Evolutionary conservation across 2,329 filamentous ascomycete species (phyloP).

Genomic region (Monilinia polystroma): DNA sequence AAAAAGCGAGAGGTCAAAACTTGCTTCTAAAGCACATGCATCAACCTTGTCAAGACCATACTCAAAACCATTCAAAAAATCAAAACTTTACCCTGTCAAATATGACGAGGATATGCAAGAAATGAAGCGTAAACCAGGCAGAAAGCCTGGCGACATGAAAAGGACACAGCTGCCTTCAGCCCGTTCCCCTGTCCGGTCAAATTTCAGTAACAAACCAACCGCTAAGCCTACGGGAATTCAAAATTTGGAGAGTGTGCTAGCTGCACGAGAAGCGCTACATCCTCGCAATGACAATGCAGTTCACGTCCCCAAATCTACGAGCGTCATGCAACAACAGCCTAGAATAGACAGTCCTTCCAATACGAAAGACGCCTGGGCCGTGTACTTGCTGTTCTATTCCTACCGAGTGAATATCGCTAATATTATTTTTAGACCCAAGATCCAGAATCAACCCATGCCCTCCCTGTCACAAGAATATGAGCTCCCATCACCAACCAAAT

Average conservation of each 20-base stretch:
- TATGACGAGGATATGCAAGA: slow-evolving; percentile 29
- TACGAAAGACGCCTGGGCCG: neutral
- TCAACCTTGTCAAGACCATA: slow-evolving; percentile 2
- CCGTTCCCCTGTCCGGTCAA: neutral
- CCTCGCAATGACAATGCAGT: neutral
- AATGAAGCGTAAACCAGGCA: slow-evolving; percentile 27
- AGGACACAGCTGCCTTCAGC: neutral
- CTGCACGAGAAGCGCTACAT: neutral
- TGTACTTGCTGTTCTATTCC: neutral
- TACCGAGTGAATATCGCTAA: slow-evolving; percentile 1
- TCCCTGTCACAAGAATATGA: slow-evolving; percentile 20
- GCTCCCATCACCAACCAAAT: slow-evolving; percentile 20
- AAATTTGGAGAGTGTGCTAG: neutral
- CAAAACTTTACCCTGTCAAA: slow-evolving; percentile 29
- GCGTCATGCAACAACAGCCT: neutral
- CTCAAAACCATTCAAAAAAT: slow-evolving; percentile 27
- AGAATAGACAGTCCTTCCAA: neutral
- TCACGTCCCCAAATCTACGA: neutral
- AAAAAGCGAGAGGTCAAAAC: slow-evolving; percentile 7
- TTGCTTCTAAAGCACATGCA: slow-evolving; percentile 10
- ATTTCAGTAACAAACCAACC: neutral
- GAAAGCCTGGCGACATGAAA: slow-evolving; percentile 14
- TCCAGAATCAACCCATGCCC: neutral
- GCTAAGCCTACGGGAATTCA: neutral
- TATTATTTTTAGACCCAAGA: neutral